Percentiles rank a stretch among this genome's conserved stretches.
Evolutionary conservation across 352 stramenopile genomes (phyloP).

Genomic region (Phytophthora meadii): DNA sequence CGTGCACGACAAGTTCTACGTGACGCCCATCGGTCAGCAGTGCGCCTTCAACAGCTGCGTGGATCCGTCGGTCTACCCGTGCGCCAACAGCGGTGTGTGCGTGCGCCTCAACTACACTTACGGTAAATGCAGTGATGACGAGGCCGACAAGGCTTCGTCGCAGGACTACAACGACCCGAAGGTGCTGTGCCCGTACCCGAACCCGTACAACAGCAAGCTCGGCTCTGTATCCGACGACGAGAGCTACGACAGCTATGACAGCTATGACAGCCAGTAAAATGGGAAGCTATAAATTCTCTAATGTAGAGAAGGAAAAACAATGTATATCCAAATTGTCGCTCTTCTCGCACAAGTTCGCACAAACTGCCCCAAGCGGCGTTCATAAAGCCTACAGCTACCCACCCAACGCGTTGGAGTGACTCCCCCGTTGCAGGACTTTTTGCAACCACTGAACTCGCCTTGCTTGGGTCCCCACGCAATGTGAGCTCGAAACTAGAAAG

Average conservation of each 20-base stretch:
- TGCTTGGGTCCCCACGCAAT: too few species aligned
- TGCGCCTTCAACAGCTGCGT: conserved; percentile 68
- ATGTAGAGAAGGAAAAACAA: background rate
- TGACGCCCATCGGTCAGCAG: conserved; percentile 60
- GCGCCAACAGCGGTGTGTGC: conserved; percentile 53
- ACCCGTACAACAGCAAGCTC: conserved; percentile 49
- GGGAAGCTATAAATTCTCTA: background rate
- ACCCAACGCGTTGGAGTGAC: too few species aligned
- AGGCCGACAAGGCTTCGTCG: conserved; percentile 14
- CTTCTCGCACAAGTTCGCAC: too few species aligned
- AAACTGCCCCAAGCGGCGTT: too few species aligned
- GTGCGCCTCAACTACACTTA: conserved; percentile 64
- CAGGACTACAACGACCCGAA: conserved; percentile 40
- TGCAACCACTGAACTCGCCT: too few species aligned
- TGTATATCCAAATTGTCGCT: too few species aligned
- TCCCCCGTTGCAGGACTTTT: too few species aligned
- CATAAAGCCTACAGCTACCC: too few species aligned
- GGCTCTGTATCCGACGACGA: conserved; percentile 22
- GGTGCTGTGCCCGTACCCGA: conserved; percentile 46
- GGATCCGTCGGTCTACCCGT: conserved; percentile 66
- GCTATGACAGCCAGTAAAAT: conserved; percentile 26
- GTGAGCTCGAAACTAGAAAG: too few species aligned
- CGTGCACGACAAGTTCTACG: conserved; percentile 59
- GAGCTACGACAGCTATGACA: conserved; percentile 21
- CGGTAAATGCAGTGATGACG: conserved; percentile 49